Conservation (phyloP, 768 basidiomycete genomes). For the Russula brevipes region DNA sequence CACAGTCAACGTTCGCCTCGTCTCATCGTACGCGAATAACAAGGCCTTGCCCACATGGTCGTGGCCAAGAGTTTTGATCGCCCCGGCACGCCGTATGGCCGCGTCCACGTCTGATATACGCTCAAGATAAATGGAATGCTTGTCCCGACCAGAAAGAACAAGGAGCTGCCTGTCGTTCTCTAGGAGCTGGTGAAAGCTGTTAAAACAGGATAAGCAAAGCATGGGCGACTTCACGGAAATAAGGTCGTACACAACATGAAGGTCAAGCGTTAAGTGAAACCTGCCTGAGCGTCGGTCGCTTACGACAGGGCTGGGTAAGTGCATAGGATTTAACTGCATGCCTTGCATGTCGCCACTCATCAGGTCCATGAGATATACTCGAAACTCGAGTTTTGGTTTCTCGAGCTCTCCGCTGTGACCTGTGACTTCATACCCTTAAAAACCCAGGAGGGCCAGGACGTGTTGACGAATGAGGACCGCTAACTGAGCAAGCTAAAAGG, state of each 20-base stretch:
- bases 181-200: constrained; percentile 17
- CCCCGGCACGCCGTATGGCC: background rate
- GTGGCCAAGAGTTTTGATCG: constrained; percentile 31
- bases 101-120: background rate
- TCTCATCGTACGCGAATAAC: constrained; percentile 48
- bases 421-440: background rate
- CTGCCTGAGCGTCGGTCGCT: background rate
- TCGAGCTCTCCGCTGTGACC: background rate
- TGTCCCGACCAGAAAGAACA: constrained; percentile 1
- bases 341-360: constrained; percentile 10
- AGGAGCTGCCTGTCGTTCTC: constrained; percentile 15
- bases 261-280: constrained; percentile 9
- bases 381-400: background rate
- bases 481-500: too few species aligned
- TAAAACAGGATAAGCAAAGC: background rate
- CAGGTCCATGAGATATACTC: background rate
- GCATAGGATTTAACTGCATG: background rate
- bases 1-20: constrained; percentile 44
- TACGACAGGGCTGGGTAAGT: constrained; percentile 5
- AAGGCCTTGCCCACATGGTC: constrained; percentile 44
- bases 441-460: background rate
- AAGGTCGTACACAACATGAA: constrained; percentile 4
- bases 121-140: constrained; percentile 14
- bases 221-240: background rate
- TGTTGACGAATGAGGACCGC: too few species aligned